These are phyloP conservation scores for Bacterosira constricta DNA, from an alignment of 108 stramenopile species.

Conservation along the genomic window DNA sequence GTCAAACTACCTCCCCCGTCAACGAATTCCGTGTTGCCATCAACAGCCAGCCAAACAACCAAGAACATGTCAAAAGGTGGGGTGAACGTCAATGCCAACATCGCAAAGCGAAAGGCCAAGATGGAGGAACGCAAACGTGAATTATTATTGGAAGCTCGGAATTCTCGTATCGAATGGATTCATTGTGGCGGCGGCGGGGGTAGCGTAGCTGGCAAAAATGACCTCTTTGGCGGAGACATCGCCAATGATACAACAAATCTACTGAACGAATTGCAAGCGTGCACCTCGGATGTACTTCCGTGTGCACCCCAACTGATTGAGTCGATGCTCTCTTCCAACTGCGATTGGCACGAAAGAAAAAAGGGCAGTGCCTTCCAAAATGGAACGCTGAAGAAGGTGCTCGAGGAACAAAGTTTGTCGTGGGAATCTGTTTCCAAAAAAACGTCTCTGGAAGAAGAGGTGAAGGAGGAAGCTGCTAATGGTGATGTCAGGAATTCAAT, in stretches of 20 bases:
- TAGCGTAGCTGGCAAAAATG: neutral
- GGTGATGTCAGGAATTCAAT: neutral
- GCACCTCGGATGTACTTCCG: slow-evolving; percentile 13
- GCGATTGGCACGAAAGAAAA: slow-evolving; percentile 4
- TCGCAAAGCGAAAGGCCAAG: slow-evolving; percentile 33
- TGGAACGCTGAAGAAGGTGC: slow-evolving; percentile 17
- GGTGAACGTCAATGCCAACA: slow-evolving; percentile 16
- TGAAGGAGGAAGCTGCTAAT: neutral
- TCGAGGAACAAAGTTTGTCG: slow-evolving; percentile 25
- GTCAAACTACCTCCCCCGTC: too few relatives aligned
- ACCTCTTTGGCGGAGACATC: neutral
- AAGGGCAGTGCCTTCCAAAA: neutral
- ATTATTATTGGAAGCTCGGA: slow-evolving; percentile 67
- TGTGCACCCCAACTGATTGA: slow-evolving; percentile 40
- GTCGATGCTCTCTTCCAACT: slow-evolving; percentile 18
- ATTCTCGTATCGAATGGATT: slow-evolving; percentile 70
- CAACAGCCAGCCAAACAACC: too few relatives aligned
- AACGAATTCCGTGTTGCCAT: too few relatives aligned
- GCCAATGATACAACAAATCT: slow-evolving; percentile 19
- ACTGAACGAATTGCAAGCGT: slow-evolving; percentile 32
- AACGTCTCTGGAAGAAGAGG: neutral
- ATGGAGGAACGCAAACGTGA: slow-evolving; percentile 66
- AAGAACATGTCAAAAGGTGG: too few relatives aligned
- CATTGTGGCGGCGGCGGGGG: slow-evolving; percentile 6
- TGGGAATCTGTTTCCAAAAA: slow-evolving; percentile 35